Percentiles rank a stretch among this genome's conserved stretches.
Conservation (phyloP, 73 alveolate species). For the Paramecium sexaurelia region DNA sequence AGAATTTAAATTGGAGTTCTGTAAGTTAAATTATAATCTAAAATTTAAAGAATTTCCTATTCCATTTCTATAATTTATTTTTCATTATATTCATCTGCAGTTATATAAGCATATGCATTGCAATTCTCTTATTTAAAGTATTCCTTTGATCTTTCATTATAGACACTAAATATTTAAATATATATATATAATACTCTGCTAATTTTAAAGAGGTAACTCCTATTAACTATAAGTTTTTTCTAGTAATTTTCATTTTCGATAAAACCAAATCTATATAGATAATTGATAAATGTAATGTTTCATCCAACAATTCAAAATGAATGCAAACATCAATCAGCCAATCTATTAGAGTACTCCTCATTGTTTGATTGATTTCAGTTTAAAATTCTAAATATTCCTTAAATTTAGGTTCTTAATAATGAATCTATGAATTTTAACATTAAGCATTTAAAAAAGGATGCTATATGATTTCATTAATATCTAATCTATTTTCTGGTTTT, state of each 20-base stretch:
- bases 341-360: slow-evolving; percentile 94
- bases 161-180: slow-evolving; percentile 63
- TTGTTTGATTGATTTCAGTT: slow-evolving; percentile 81
- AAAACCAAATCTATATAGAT: slow-evolving; percentile 86
- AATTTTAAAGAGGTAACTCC: slow-evolving; percentile 98
- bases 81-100: slow-evolving; percentile 87
- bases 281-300: slow-evolving; percentile 90
- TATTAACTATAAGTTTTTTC: slow-evolving; percentile 86
- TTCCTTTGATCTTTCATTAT: slow-evolving; percentile 90
- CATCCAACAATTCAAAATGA: slow-evolving; percentile 92
- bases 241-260: slow-evolving; percentile 73
- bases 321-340: slow-evolving; percentile 97
- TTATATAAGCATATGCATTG: slow-evolving; percentile 89
- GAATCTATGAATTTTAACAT: slow-evolving; percentile 15
- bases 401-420: neutral
- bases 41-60: slow-evolving; percentile 70
- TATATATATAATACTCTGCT: slow-evolving; percentile 81
- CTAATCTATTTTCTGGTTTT: slow-evolving; percentile 72
- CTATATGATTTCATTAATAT: slow-evolving; percentile 73
- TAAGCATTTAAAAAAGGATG: slow-evolving; percentile 76
- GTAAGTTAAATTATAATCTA: slow-evolving; percentile 72
- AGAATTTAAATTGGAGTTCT: neutral
- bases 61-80: slow-evolving; percentile 78
- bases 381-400: slow-evolving; percentile 67
- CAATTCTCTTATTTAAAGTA: slow-evolving; percentile 91